phyloP scores from a whole-genome alignment of 352 stramenopile genomes.

The Pseudoperonospora humuli region DNA sequence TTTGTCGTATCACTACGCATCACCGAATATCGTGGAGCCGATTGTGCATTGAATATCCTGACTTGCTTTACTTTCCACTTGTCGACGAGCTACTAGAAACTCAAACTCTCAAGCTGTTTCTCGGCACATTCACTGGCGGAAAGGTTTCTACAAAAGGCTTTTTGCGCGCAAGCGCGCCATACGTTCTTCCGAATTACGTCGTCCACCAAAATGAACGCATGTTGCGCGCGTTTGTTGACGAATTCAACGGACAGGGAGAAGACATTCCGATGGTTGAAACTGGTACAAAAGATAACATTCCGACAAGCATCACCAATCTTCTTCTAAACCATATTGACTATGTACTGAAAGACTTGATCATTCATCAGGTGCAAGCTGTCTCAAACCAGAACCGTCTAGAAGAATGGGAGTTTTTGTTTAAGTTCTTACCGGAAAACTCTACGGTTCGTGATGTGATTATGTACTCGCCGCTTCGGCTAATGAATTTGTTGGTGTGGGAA shows the following conservation, averaged over 20 bases:
- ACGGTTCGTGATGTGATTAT: constrained; percentile 54
- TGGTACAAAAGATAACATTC: constrained; percentile 8
- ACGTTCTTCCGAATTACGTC: constrained; percentile 56
- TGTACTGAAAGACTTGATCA: constrained; percentile 56
- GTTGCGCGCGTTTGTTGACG: constrained; percentile 34
- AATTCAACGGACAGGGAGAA: constrained; percentile 23
- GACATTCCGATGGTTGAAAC: constrained; percentile 19
- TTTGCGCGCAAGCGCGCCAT: constrained; percentile 36
- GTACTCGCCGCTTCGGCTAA: constrained; percentile 39
- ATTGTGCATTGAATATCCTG: constrained; percentile 46
- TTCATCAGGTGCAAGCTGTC: constrained; percentile 45
- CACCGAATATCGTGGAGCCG: constrained; percentile 46
- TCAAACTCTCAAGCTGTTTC: constrained; percentile 35
- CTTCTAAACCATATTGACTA: constrained; percentile 42
- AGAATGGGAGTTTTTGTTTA: constrained; percentile 69
- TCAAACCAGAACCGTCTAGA: constrained; percentile 43
- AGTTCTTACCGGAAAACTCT: constrained; percentile 52
- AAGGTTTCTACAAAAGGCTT: constrained; percentile 38
- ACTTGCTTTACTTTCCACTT: constrained; percentile 44
- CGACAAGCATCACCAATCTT: constrained; percentile 33
- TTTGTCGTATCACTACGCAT: constrained; percentile 35
- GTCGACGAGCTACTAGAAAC: constrained; percentile 47
- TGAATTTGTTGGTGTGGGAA: constrained; percentile 62
- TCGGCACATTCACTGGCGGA: constrained; percentile 45
- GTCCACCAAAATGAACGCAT: constrained; percentile 49